A percentile compares a stretch with the other conserved stretches of the same genome.
phyloP scores from a whole-genome alignment of 768 basidiomycete genomes.

The Tulasnella sp. region DNA sequence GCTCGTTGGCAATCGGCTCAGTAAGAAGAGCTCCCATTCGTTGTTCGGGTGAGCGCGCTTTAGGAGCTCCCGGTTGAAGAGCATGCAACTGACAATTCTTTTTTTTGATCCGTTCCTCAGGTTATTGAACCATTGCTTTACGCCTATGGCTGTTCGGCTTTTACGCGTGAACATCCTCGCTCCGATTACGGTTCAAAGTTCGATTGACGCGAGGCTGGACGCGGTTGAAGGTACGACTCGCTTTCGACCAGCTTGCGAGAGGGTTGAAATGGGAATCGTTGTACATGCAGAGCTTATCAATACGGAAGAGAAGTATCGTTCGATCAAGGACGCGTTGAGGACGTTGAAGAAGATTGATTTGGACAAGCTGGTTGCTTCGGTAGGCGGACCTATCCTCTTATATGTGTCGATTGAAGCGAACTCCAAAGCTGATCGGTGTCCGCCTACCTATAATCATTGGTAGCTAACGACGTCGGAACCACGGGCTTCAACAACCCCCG shows the following conservation, averaged over 20 bases:
- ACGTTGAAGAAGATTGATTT: constrained; percentile 79
- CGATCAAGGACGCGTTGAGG: constrained; percentile 69
- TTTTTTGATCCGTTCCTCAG: constrained; percentile 45
- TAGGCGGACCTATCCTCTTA: neutral
- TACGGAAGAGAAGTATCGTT: constrained; percentile 71
- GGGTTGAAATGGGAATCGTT: constrained; percentile 32
- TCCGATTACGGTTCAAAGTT: constrained; percentile 68
- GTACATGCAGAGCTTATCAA: constrained; percentile 66
- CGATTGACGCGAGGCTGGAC: constrained; percentile 81
- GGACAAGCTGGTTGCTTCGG: constrained; percentile 56
- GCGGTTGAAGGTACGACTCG: constrained; percentile 70
- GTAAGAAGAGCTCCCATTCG: constrained; percentile 70
- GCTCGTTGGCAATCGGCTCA: constrained; percentile 73
- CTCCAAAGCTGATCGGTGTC: constrained; percentile 41
- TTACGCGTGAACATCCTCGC: constrained; percentile 80
- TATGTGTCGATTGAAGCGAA: neutral
- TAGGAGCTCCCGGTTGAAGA: neutral
- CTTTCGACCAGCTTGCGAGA: neutral
- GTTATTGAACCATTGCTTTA: constrained; percentile 77
- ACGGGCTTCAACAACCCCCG: constrained; percentile 54
- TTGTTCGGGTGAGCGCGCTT: constrained; percentile 66
- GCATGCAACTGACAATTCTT: neutral
- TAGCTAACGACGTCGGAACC: constrained; percentile 72
- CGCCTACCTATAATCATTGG: neutral
- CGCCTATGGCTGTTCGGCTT: constrained; percentile 86